Evolutionary conservation across 768 basidiomycete species (phyloP).

Genomic region (Boletus barrowsii): DNA sequence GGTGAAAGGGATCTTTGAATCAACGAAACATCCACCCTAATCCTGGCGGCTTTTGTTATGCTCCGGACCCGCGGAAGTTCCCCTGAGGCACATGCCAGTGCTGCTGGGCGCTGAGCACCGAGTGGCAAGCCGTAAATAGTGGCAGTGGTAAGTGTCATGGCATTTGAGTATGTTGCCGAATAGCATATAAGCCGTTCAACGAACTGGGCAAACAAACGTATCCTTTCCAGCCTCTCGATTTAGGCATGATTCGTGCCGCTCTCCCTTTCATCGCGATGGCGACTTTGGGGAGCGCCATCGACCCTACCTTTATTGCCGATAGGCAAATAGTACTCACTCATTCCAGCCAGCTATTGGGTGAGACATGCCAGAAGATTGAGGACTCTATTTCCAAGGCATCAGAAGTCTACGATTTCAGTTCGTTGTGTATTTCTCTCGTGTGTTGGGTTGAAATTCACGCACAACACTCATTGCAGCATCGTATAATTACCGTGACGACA

Average conservation of each 20-base stretch:
- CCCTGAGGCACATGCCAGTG: not conserved
- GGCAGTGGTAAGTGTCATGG: no score
- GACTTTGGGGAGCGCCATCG: not conserved
- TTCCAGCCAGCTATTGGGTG: not conserved
- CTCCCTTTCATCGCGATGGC: not conserved
- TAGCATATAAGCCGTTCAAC: not conserved
- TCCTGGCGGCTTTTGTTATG: no score
- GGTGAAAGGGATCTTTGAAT: no score
- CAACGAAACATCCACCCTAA: no score
- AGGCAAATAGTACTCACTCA: not conserved
- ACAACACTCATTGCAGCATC: slow-evolving; percentile 2
- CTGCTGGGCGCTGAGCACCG: not conserved
- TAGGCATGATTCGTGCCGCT: not conserved
- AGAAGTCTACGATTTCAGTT: slow-evolving; percentile 1
- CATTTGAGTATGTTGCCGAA: no score
- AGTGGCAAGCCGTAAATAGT: not conserved
- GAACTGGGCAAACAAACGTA: no score
- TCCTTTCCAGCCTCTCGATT: not conserved
- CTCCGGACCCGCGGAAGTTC: no score
- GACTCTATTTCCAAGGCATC: slow-evolving; percentile 5
- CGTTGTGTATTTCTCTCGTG: not conserved
- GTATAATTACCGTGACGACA: slow-evolving; percentile 38
- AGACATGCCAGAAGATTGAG: slow-evolving; percentile 1
- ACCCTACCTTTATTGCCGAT: not conserved
- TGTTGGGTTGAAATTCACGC: not conserved